These are phyloP conservation scores for Solanum raphanifolium DNA, from an alignment of 257 asterid genomes.

Conservation along the genomic window DNA sequence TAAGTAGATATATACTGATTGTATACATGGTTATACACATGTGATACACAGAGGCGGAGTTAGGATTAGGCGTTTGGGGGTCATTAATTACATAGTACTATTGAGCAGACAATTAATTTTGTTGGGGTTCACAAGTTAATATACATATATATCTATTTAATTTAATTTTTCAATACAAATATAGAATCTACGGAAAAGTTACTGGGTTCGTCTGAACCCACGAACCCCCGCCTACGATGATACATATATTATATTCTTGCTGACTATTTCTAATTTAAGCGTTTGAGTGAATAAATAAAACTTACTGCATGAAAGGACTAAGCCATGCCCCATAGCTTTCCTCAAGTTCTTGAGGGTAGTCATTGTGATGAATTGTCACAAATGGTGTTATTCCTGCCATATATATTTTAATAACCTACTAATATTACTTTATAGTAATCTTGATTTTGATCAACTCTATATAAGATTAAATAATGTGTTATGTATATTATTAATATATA, in stretches of 20 bases:
- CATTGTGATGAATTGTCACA: slow-evolving; percentile 23
- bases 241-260: background rate
- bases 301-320: slow-evolving; percentile 17
- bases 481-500: background rate
- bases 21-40: background rate
- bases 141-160: too few relatives aligned
- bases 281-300: background rate
- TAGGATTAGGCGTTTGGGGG: background rate
- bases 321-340: slow-evolving; percentile 28
- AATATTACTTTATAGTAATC: background rate
- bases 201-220: too few relatives aligned
- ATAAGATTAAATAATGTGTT: background rate
- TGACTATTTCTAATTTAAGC: background rate
- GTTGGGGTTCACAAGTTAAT: too few relatives aligned
- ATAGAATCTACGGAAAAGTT: too few relatives aligned
- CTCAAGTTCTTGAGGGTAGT: slow-evolving; percentile 15
- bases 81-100: background rate
- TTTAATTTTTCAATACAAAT: too few relatives aligned
- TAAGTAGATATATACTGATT: background rate
- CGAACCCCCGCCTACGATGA: background rate
- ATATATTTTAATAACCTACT: background rate
- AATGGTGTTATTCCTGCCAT: slow-evolving; percentile 25
- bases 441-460: background rate
- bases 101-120: too few relatives aligned
- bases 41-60: background rate